phyloP scores from a whole-genome alignment of 495 filamentous ascomycete species.

The Aspergillus wentii region DNA sequence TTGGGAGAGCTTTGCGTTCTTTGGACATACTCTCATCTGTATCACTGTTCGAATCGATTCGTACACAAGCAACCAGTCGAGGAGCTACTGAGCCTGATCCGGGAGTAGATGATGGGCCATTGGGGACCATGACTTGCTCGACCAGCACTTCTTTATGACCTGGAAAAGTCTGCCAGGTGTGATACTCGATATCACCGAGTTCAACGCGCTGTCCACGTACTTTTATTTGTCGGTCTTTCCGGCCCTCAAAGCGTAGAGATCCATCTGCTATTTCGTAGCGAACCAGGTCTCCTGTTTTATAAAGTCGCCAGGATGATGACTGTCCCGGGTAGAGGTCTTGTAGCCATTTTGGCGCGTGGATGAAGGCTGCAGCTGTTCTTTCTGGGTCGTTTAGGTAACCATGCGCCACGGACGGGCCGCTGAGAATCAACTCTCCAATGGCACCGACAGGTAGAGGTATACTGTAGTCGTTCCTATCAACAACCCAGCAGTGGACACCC shows the following conservation, averaged over 20 bases:
- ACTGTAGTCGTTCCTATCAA: constrained; percentile 24
- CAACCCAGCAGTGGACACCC: constrained; percentile 29
- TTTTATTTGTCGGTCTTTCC: constrained; percentile 58
- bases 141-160: constrained; percentile 8
- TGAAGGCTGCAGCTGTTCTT: constrained; percentile 39
- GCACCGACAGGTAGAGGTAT: constrained; percentile 30
- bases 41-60: not conserved
- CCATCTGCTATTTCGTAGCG: constrained; percentile 62
- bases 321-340: constrained; percentile 20
- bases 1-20: constrained; percentile 3
- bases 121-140: constrained; percentile 7
- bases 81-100: no score
- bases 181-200: constrained; percentile 30
- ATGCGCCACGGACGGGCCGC: constrained; percentile 31
- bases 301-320: constrained; percentile 19
- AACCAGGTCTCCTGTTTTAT: constrained; percentile 75
- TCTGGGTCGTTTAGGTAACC: constrained; percentile 31
- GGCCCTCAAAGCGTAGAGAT: constrained; percentile 64
- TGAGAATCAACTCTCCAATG: constrained; percentile 37
- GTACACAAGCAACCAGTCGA: constrained; percentile 10
- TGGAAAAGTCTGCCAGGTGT: constrained; percentile 12
- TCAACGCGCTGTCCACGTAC: constrained; percentile 35
- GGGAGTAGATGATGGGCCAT: no score
- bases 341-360: constrained; percentile 28
- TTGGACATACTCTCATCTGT: not conserved